phyloP scores from a whole-genome alignment of 164 flowering plant species.

The Aristolochia contorta region DNA sequence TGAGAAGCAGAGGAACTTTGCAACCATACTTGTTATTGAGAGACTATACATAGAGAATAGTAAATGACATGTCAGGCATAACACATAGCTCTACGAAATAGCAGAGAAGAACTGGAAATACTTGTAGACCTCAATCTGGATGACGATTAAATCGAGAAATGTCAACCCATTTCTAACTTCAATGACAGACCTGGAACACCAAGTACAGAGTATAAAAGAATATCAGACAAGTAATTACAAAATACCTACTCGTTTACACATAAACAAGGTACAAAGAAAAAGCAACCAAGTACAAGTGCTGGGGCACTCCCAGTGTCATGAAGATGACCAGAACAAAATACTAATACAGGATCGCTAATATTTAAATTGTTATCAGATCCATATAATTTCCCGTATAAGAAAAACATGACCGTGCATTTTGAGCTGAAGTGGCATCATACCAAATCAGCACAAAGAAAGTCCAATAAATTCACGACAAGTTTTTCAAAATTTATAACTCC shows the following conservation, averaged over 20 bases:
- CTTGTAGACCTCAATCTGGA: conserved; percentile 76
- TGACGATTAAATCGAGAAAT: conserved; percentile 87
- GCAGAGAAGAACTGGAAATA: background rate
- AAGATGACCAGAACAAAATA: background rate
- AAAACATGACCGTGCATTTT: too few relatives aligned
- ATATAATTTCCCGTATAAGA: too few relatives aligned
- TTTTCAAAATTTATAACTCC: too few relatives aligned
- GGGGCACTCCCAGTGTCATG: background rate
- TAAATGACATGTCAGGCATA: conserved; percentile 5
- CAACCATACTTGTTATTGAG: conserved; percentile 87
- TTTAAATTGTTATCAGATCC: too few relatives aligned
- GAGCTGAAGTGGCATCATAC: too few relatives aligned
- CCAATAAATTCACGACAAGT: too few relatives aligned
- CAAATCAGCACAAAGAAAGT: too few relatives aligned
- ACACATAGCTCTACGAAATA: background rate
- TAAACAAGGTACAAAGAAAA: too few relatives aligned
- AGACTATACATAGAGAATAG: conserved; percentile 27
- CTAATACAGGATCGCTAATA: background rate
- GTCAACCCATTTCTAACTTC: conserved; percentile 97
- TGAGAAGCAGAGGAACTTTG: conserved; percentile 84
- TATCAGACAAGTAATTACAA: background rate
- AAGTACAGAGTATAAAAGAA: background rate
- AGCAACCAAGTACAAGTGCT: too few relatives aligned
- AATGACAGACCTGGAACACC: conserved; percentile 70
- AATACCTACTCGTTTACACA: too few relatives aligned